These are phyloP conservation scores for Russula sp. DNA, from an alignment of 768 basidiomycete genomes.

Conservation along the genomic window DNA sequence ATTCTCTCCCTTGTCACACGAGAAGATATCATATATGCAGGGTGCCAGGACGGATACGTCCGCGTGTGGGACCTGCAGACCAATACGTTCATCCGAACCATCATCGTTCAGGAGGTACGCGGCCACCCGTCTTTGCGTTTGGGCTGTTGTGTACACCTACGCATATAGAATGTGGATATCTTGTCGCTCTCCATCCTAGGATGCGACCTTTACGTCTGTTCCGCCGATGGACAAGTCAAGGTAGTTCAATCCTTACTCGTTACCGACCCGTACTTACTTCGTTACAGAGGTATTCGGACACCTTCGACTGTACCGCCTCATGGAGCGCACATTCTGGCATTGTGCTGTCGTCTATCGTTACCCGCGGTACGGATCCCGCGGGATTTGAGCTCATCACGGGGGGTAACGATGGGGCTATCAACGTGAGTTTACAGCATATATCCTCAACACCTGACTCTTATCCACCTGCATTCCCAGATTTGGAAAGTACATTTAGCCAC, in stretches of 20 bases:
- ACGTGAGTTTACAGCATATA: constrained; percentile 40
- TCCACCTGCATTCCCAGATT: constrained; percentile 28
- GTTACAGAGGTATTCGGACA: constrained; percentile 68
- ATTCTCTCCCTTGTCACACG: constrained; percentile 71
- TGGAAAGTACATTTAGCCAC: constrained; percentile 33
- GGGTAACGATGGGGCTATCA: constrained; percentile 80
- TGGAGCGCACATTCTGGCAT: constrained; percentile 82
- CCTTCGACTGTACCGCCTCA: constrained; percentile 78
- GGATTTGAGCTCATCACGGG: constrained; percentile 59
- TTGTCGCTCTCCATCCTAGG: constrained; percentile 71
- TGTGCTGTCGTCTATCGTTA: constrained; percentile 70
- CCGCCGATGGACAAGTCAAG: constrained; percentile 58
- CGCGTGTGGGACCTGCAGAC: constrained; percentile 90
- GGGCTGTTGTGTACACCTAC: neutral
- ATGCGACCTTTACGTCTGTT: constrained; percentile 44
- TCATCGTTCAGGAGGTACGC: constrained; percentile 78
- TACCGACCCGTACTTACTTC: neutral
- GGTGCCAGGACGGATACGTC: constrained; percentile 91
- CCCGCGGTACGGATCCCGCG: constrained; percentile 31
- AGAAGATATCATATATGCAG: constrained; percentile 83
- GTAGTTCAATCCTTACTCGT: constrained; percentile 33
- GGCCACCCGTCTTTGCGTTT: neutral
- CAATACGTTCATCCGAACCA: constrained; percentile 75
- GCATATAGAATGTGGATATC: constrained; percentile 64
- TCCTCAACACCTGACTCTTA: neutral